phyloP scores from a whole-genome alignment of 257 asterid species.

The Nyctanthes arbortristis region DNA sequence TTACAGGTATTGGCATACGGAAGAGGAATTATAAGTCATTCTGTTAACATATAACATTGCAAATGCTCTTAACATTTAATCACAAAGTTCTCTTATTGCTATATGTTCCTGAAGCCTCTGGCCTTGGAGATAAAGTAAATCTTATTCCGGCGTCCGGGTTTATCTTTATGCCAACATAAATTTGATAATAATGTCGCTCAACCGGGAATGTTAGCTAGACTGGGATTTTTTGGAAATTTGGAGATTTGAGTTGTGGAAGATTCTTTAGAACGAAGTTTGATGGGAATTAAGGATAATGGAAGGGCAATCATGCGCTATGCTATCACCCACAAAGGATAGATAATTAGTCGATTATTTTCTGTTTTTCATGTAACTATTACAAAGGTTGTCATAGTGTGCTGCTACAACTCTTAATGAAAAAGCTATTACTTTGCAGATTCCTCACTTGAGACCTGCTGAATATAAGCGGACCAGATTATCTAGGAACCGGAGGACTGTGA shows the following conservation, averaged over 20 bases:
- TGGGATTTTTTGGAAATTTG: too few species aligned
- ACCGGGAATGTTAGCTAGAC: too few species aligned
- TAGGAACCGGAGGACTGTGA: slow-evolving; percentile 41
- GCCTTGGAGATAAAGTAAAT: too few species aligned
- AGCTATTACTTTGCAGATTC: slow-evolving; percentile 26
- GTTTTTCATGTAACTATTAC: background rate
- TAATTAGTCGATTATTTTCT: background rate
- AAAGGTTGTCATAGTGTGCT: background rate
- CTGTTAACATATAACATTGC: background rate
- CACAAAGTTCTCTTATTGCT: background rate
- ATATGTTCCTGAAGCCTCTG: too few species aligned
- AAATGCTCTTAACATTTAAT: too few species aligned
- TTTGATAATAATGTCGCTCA: too few species aligned
- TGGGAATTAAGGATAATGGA: too few species aligned
- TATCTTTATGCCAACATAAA: too few species aligned
- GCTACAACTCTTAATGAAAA: background rate
- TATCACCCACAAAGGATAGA: background rate
- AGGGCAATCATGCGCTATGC: too few species aligned
- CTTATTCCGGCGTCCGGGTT: too few species aligned
- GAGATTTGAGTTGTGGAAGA: too few species aligned
- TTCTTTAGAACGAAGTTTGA: too few species aligned
- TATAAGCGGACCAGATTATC: slow-evolving; percentile 41
- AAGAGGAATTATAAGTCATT: background rate
- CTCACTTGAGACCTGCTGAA: slow-evolving; percentile 46
- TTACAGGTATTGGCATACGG: background rate